Evolutionary conservation across 1,284 basidiomycete genomes (phyloP), one percentile per base, ranked within the genome.

Genomic region (Ceratobasidium sp.): DNA sequence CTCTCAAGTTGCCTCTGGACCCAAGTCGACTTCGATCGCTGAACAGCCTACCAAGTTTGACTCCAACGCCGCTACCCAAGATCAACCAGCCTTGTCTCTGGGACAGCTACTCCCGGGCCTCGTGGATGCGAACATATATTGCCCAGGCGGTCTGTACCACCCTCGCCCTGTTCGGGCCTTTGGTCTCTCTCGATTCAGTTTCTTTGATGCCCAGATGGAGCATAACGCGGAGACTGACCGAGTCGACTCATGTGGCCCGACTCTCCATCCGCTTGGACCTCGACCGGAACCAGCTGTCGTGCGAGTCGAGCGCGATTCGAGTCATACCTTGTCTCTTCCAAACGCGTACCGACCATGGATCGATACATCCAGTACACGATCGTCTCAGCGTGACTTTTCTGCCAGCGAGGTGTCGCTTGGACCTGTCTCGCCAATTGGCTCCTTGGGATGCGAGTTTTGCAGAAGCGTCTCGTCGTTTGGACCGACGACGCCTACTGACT

Each of bases 401-500:
- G 32, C 26, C 23, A 48, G 60, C 43, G 26, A 32, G 3, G 21
- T n/a, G 9, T 62, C 60, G 41, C 23, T 48, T 43, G 60, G 43
- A 45, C 60, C 23, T n/a, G 4, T 16, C 4, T 45, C 60, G 30
- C 60, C 60, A 32, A 12, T 4, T 4, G 36, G 41, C 43, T 57
- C 53, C 48, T 50, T n/a, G 48, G 48, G 41, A 8, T n/a, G 43
- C 26, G n/a, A 32, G 16, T 62, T 62, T 43, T 62, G 43, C 8
- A 28, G 41, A 16, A 48, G 60, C 43, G 2, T 16, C 39, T n/a
- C 39, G 12, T 62, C 60, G 43, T 34, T 62, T 48, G 60, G 60
- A 43, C 60, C 60, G 39, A 4, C 14, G 23, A 62, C 60, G 16
- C 60, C 60, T 32, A 9, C 21, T 2, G 60, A 62, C 43, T 57